Evolutionary conservation across 352 stramenopile genomes (phyloP), one percentile per base, ranked within the genome.

Genomic region (Thalassiosira sp.): DNA sequence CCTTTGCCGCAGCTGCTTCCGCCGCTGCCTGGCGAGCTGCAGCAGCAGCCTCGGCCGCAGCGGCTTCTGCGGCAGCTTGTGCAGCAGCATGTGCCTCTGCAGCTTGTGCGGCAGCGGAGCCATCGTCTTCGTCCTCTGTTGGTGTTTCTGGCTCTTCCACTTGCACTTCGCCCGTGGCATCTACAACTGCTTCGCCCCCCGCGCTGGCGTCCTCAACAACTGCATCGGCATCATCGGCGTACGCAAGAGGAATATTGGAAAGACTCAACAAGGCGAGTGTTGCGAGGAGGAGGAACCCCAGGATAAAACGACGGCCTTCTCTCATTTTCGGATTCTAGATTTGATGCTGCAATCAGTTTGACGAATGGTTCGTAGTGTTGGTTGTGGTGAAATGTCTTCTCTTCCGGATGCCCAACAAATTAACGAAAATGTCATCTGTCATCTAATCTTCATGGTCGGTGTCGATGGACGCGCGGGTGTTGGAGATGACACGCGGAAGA

Each of bases 211-310:
- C 43, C 27, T 60, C 52, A n/a, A 43, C 53, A 31, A 52, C 54
- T 13, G 52, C 43, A 61, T 74, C 64, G 18, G 28, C 40, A 11
- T 68, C 58, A 51, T 81, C 48, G 27, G 73, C 65, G 15, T 67
- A 35, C 22, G 28, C 58, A 20, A 65, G 25, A 22, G 71, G 54
- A 53, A 75, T 57, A 42, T 25, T 65, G 18, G 72, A 63, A 10
- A 58, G 22, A 8, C 54, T 71, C 52, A 72, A 58, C 6, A 77
- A 10, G 42, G 73, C 43, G 48, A 81, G 48, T 37, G 65, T 52
- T 3, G 73, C 52, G 48, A 76, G 37, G 8, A 81, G 43, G 33
- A 81, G 45, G 18, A 76, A 57, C 48, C 59, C 60, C 24, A 81
- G 46, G 35, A 42, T 37, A 33, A 61, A 66, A 35, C 58, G 33